phyloP scores from a whole-genome alignment of 208 protist genomes.

The Wallacemonas sp. region DNA sequence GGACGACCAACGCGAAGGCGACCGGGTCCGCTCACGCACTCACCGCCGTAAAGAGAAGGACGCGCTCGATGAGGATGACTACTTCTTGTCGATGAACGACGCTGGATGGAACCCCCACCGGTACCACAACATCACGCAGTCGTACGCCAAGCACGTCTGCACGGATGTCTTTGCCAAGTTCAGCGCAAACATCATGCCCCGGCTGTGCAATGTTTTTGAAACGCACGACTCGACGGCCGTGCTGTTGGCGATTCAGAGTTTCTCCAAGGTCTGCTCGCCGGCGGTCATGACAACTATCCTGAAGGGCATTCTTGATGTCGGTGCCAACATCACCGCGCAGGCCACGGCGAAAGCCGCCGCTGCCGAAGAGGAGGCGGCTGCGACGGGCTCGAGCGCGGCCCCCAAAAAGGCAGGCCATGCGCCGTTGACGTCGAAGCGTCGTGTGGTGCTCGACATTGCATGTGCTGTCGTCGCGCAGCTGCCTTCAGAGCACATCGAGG shows the following conservation, averaged over 20 bases:
- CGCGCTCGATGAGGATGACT: conserved; percentile 69
- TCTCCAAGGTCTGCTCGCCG: conserved; percentile 73
- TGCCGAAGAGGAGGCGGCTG: not conserved
- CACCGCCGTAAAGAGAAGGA: conserved; percentile 30
- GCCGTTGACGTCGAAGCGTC: conserved; percentile 69
- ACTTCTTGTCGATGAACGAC: conserved; percentile 72
- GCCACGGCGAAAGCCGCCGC: conserved; percentile 7
- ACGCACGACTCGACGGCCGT: conserved; percentile 75
- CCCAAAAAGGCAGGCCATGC: conserved; percentile 31
- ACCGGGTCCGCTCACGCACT: not conserved
- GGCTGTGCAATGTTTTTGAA: conserved; percentile 84
- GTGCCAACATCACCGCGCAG: conserved; percentile 51
- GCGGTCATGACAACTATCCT: conserved; percentile 84
- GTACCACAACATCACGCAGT: conserved; percentile 82
- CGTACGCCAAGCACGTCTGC: conserved; percentile 58
- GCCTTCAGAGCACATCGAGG: conserved; percentile 47
- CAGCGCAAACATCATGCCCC: conserved; percentile 88
- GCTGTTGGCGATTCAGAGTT: conserved; percentile 83
- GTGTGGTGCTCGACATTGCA: conserved; percentile 84
- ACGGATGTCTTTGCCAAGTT: conserved; percentile 73
- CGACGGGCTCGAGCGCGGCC: not conserved
- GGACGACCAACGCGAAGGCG: not conserved
- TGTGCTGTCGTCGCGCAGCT: conserved; percentile 78
- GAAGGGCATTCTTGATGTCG: conserved; percentile 74
- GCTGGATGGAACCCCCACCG: conserved; percentile 68